Evolutionary conservation across 2,329 filamentous ascomycete genomes (phyloP).

Genomic region (Pseudogymnoascus sp.): DNA sequence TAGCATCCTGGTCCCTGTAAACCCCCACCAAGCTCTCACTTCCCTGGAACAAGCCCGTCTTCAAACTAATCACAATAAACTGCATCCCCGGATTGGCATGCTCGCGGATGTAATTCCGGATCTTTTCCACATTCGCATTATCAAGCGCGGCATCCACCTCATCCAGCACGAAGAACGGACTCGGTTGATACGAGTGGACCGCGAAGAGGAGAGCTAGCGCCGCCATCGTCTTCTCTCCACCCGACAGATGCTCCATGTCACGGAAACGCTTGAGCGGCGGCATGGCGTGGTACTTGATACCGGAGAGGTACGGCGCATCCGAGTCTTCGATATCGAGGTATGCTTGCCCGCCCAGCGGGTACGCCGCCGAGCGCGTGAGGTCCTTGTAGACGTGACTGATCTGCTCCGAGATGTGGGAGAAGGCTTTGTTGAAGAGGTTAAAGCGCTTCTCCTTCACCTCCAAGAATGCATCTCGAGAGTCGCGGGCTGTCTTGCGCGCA

Average conservation of each 20-base stretch:
- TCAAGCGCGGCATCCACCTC: slow-evolving; percentile 98
- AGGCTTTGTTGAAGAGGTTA: slow-evolving; percentile 91
- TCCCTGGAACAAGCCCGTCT: slow-evolving; percentile 91
- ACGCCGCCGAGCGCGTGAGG: slow-evolving; percentile 80
- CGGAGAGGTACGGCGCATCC: slow-evolving; percentile 91
- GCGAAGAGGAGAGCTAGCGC: slow-evolving; percentile 93
- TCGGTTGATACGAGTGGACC: slow-evolving; percentile 91
- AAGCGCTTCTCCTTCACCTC: slow-evolving; percentile 72
- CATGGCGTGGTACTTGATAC: slow-evolving; percentile 98
- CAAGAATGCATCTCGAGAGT: slow-evolving; percentile 75
- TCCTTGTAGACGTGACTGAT: slow-evolving; percentile 93
- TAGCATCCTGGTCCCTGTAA: slow-evolving; percentile 88
- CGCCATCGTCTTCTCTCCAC: slow-evolving; percentile 98
- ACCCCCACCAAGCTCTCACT: slow-evolving; percentile 94
- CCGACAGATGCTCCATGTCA: slow-evolving; percentile 97
- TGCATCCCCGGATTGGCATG: slow-evolving; percentile 97
- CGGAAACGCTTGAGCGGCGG: slow-evolving; percentile 95
- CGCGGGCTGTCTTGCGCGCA: slow-evolving; percentile 64
- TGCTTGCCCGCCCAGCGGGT: slow-evolving; percentile 79
- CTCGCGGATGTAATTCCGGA: slow-evolving; percentile 91
- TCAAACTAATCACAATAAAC: slow-evolving; percentile 95
- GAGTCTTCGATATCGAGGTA: slow-evolving; percentile 89
- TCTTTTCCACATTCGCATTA: slow-evolving; percentile 91
- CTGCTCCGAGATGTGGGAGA: slow-evolving; percentile 88
- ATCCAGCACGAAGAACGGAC: slow-evolving; percentile 94